Evolutionary conservation across 208 protist genomes (phyloP), one percentile per base, ranked within the genome.

Genomic region (Trypanosoma vivax): DNA sequence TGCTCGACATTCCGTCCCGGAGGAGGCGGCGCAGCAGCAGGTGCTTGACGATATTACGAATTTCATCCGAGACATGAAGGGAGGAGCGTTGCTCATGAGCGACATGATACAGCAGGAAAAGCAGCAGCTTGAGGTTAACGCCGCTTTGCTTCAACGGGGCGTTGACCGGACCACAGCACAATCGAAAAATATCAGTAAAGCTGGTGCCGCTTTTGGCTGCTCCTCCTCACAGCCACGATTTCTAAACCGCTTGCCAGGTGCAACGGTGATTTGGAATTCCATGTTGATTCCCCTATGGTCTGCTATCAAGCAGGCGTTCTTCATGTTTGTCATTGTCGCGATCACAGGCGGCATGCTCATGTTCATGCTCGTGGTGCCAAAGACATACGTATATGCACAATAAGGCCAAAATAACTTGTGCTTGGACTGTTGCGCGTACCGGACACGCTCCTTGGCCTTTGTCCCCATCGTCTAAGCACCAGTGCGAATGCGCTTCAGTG

Each of bases 281-380:
- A 37, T 88, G 14, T 28, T 88, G 27, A 29, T 67, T 25, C 80
- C 80, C 1, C 38, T 88, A 21, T 88, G 80, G 80, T 73, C 43
- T n/a, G 29, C 78, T 11, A 14, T 83, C 13, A 66, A 70, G 53
- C 79, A 88, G 29, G 69, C 59, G 19, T 23, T 88, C 10, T 41
- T 80, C 29, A 48, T 82, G 29, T 55, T 25, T 29, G 33, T 35
- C n/a, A 70, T 87, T 19, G 11, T 87, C 9, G 63, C 58, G 5
- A 52, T 74, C 3, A 77, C 74, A 2, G 40, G 39, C 3, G 50
- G 42, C 5, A 34, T 68, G 23, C 13, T 88, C 35, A n/a, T 80
- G 18, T 41, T 88, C 16, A 88, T 88, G 35, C 24, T 70, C 7
- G 37, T 57, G n/a, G 29, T 61, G 18, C 49, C 70, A 5, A 83